A percentile compares a stretch with the other conserved stretches of the same genome.
phyloP scores from a whole-genome alignment of 495 filamentous ascomycete genomes.

The Penicillium maclennaniae region DNA sequence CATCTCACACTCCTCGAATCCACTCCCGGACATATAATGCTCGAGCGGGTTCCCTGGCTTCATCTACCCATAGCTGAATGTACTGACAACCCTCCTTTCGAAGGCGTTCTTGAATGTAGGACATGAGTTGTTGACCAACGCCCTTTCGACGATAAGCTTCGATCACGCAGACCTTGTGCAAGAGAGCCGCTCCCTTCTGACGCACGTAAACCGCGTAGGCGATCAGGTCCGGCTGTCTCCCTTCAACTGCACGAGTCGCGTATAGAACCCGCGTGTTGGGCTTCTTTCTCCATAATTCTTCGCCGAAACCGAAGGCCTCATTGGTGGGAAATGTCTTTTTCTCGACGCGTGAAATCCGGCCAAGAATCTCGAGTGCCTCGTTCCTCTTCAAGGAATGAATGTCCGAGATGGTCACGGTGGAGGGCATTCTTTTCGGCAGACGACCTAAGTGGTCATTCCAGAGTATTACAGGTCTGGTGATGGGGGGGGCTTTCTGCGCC shows the following conservation, averaged over 20 bases:
- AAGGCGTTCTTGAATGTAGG: slow-evolving; percentile 44
- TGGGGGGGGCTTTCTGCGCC: neutral
- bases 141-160: slow-evolving; percentile 50
- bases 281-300: slow-evolving; percentile 51
- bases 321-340: slow-evolving; percentile 56
- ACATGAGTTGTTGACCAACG: slow-evolving; percentile 48
- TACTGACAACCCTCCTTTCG: slow-evolving; percentile 50
- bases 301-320: slow-evolving; percentile 51
- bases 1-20: slow-evolving; percentile 50
- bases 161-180: slow-evolving; percentile 59
- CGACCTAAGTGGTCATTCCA: slow-evolving; percentile 5
- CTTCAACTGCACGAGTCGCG: slow-evolving; percentile 27
- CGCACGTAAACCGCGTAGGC: slow-evolving; percentile 56
- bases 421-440: slow-evolving; percentile 25
- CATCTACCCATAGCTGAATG: slow-evolving; percentile 61
- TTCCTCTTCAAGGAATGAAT: slow-evolving; percentile 41
- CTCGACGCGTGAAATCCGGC: slow-evolving; percentile 47
- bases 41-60: slow-evolving; percentile 46
- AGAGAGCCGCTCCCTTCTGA: slow-evolving; percentile 46
- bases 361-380: slow-evolving; percentile 39
- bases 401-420: slow-evolving; percentile 34
- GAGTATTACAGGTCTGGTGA: neutral
- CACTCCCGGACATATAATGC: slow-evolving; percentile 45
- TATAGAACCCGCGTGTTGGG: slow-evolving; percentile 53
- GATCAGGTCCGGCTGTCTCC: slow-evolving; percentile 23